Percentiles rank a stretch among this genome's conserved stretches.
Conservation (phyloP, 352 stramenopile species). For the Salisapilia sapeloensis region DNA sequence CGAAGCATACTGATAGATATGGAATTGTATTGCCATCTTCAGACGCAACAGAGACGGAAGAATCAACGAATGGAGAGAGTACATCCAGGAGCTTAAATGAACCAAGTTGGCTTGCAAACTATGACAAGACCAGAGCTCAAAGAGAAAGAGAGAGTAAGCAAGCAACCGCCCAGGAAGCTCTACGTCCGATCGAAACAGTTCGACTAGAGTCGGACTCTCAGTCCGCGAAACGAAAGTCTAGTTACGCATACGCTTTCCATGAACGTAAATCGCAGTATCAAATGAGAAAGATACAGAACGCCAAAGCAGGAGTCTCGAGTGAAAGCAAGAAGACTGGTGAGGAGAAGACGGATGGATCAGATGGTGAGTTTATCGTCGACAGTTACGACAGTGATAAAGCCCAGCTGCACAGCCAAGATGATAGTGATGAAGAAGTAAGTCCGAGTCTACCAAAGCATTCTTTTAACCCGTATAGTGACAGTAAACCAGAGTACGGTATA, state of each 20-base stretch:
- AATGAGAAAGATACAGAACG: no score
- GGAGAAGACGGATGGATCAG: constrained; percentile 3
- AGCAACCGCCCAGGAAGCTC: constrained; percentile 15
- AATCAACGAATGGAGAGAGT: constrained; percentile 1
- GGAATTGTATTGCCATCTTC: constrained; percentile 19
- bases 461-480: constrained; percentile 4
- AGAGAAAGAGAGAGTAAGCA: constrained; percentile 26
- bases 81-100: constrained; percentile 9
- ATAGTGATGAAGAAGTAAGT: no score
- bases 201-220: constrained; percentile 19
- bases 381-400: constrained; percentile 53
- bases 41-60: constrained; percentile 1
- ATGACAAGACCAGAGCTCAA: constrained; percentile 26
- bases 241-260: constrained; percentile 39
- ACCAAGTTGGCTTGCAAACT: constrained; percentile 39
- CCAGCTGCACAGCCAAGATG: background rate
- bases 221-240: constrained; percentile 54
- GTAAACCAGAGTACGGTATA: constrained; percentile 17
- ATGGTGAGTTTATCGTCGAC: constrained; percentile 47
- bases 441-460: no score
- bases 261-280: no score
- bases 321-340: constrained; percentile 1
- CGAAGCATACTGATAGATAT: constrained; percentile 51
- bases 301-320: constrained; percentile 1
- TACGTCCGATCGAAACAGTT: constrained; percentile 38